Percentiles rank a stretch among this genome's conserved stretches.
phyloP scores from a whole-genome alignment of 352 stramenopile genomes.

The Vaucheria bursata region DNA sequence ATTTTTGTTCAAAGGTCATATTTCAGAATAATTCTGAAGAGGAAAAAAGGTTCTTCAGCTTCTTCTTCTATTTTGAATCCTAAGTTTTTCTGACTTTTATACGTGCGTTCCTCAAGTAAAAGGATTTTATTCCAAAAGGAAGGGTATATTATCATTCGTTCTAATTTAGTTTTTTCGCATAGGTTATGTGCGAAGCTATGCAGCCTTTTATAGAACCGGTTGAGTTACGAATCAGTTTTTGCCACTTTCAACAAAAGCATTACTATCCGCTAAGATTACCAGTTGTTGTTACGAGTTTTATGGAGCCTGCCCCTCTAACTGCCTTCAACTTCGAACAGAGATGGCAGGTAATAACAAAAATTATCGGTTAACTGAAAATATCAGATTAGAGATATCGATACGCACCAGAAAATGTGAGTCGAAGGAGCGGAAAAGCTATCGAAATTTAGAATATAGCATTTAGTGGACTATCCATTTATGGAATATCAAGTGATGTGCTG shows the following conservation, averaged over 20 bases:
- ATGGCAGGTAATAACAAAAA: conserved; percentile 24
- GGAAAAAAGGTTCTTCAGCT: too few species aligned
- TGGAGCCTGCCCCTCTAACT: conserved; percentile 61
- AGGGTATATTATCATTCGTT: conserved; percentile 64
- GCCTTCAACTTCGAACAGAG: conserved; percentile 15
- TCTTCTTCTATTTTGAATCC: too few species aligned
- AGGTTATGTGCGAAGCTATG: conserved; percentile 35
- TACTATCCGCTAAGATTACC: conserved; percentile 58
- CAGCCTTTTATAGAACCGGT: conserved; percentile 50
- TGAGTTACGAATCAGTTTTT: conserved; percentile 57
- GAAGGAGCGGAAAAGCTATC: background rate
- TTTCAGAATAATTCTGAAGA: too few species aligned
- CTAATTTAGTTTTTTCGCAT: conserved; percentile 60
- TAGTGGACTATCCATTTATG: too few species aligned
- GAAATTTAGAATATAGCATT: background rate
- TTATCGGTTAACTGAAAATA: too few species aligned
- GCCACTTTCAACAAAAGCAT: conserved; percentile 49
- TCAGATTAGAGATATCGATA: background rate
- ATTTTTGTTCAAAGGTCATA: too few species aligned
- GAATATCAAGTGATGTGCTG: too few species aligned
- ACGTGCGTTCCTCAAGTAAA: too few species aligned
- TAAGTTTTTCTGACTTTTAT: too few species aligned
- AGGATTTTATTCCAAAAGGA: too few species aligned
- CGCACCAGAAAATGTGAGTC: conserved; percentile 24
- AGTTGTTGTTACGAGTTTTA: conserved; percentile 59